These are phyloP conservation scores for Cucumis hystrix DNA, from an alignment of 306 rosid species.

Conservation along the genomic window DNA sequence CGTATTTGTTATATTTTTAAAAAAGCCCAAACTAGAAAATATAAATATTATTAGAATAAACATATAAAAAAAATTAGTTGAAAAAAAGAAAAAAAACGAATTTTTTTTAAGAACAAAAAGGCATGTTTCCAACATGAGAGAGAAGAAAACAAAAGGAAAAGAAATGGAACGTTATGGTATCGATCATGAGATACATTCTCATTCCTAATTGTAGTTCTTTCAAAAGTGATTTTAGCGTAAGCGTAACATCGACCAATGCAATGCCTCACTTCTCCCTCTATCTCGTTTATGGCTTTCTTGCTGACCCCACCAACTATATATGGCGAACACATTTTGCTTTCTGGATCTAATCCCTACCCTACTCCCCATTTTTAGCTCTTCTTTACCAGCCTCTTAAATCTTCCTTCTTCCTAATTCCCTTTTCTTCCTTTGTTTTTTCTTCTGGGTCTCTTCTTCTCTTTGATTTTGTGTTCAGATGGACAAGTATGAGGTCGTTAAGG, in stretches of 20 bases:
- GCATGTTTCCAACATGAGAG: not conserved
- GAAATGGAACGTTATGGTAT: not conserved
- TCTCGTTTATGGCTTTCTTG: not conserved
- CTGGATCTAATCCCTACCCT: not conserved
- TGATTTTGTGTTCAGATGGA: not conserved
- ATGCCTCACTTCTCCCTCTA: not conserved
- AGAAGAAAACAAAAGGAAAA: not conserved
- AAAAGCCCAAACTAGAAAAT: too few relatives aligned
- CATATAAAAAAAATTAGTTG: too few relatives aligned
- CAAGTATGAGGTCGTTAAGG: constrained; percentile 3
- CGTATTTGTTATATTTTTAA: too few relatives aligned
- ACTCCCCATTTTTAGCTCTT: not conserved
- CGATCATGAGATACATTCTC: not conserved
- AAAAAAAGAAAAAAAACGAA: too few relatives aligned
- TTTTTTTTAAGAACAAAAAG: too few relatives aligned
- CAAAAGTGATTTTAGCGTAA: not conserved
- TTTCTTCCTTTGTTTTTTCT: not conserved
- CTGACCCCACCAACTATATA: not conserved
- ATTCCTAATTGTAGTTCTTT: not conserved
- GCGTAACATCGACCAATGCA: not conserved
- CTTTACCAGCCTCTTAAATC: not conserved
- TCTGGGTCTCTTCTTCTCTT: not conserved
- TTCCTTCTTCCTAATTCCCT: not conserved
- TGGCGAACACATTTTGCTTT: not conserved
- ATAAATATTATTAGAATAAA: too few relatives aligned